Base-by-base conservation (phyloP, 2,329 filamentous ascomycete genomes). In the Fusarium nodosum region DNA sequence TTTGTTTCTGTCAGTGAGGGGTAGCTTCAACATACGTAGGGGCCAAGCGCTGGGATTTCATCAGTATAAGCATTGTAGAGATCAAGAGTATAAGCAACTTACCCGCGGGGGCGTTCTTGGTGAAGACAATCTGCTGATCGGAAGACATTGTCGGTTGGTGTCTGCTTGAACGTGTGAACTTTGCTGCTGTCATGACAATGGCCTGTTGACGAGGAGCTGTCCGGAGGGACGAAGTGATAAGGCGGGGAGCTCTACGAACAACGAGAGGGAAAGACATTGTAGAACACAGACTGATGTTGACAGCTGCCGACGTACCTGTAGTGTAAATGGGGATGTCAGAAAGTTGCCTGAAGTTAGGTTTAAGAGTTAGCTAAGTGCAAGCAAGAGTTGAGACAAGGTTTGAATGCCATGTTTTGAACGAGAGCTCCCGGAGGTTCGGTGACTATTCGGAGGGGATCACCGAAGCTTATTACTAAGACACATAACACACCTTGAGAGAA, bases 51-150 rank as follows among this genome's bases (percentile, higher is more conserved):
- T 90, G 41, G 8, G 8, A 13, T 46, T 45, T 45, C 13, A 50
- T 72, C 30, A 74, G 66, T 45, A 41, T 24, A 30, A 33, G 18
- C n/a, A 39, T 48, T 45, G 39, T 20, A 10, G 33, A 10, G 38
- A 56, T 28, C 18, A 9, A 42, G 45, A 20, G 30, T 9, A 11
- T 13, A 8, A 24, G 36, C 20, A 11, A 84, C 86, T 79, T 79
- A 88, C 87, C 84, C 74, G 84, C 82, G 70, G 87, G 85, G 70
- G 87, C 87, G 72, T 89, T 82, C 81, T 87, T 86, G 79, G 85
- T 86, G 77, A 86, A 85, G 72, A 90, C 77, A 66, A 84, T 80
- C 71, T 79, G 79, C 76, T 82, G 83, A 76, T 84, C 81, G 59
- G 83, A 80, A 79, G 83, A 80, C 79, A 83, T 84, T 64, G 75